Base-by-base conservation (phyloP, 306 rosid genomes). In the Chamaecrista fasciculata region DNA sequence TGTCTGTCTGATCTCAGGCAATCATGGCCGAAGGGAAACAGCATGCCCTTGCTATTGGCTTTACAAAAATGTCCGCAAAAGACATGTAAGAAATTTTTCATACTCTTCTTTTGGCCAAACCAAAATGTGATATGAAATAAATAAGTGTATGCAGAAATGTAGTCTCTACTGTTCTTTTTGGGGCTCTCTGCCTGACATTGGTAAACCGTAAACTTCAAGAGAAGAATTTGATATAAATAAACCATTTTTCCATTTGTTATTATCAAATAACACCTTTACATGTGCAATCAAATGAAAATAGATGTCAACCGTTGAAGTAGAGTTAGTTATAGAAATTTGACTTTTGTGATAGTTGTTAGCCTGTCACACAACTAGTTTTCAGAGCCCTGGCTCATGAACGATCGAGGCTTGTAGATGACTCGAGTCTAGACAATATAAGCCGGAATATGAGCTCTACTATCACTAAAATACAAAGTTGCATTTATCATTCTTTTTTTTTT, bases 11-110 rank as follows among this genome's bases (percentile, higher is more conserved):
- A 82, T 79, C 59, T 83, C 89, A 93, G 97, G 98, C 97, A 56
- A 87, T 93, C 82, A 93, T 93, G 96, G 98, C 98, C 25, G 98
- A 93, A 90, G 98, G 98, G 75, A 93, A 93, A 83, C 90, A 90
- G 63, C 93, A 93, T 73, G 98, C 98, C 53, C 98, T 93, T 84
- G 98, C 98, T 53, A 90, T 93, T 56, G 98, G 98, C 79, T 93
- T 87, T 83, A 93, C 98, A 47, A 93, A 93, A 86, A 90, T 93
- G 96, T 93, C 98, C 15, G 93, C 98, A 20, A 93, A 93, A 77
- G 93, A 87, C 73, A 93, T 93, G 98, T 93, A 80, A 86, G 96
- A 81, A 79, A 36, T 23, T 55, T 62, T 28, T 37, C 71, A 24
- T 47, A 8, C 19, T 51, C 21, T 29, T 73, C 56, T 15, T 68